A percentile compares a stretch with the other conserved stretches of the same genome.
Conservation (phyloP, 768 basidiomycete species). For the Pisolithus sp. region DNA sequence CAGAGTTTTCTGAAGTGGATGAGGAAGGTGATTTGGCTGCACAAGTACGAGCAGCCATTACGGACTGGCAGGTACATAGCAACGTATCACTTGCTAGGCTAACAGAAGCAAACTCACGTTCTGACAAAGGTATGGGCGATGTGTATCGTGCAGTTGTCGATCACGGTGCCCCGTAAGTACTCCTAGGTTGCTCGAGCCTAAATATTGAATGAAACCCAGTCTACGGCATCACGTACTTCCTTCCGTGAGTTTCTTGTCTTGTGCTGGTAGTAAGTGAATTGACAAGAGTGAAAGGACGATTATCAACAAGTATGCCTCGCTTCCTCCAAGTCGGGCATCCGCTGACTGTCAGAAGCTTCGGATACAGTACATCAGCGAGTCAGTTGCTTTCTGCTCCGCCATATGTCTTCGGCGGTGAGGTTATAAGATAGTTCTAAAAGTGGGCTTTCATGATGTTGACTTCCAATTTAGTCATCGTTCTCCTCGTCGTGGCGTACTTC, state of each 20-base stretch:
- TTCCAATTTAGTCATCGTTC: conserved; percentile 35
- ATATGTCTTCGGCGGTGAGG: conserved; percentile 53
- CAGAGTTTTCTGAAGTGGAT: conserved; percentile 31
- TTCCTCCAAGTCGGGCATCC: background rate
- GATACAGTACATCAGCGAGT: conserved; percentile 45
- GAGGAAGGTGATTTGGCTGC: conserved; percentile 54
- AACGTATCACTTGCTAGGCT: background rate
- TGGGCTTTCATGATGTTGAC: background rate
- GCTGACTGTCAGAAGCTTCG: conserved; percentile 37
- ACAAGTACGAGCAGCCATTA: conserved; percentile 45
- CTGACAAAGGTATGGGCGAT: conserved; percentile 1
- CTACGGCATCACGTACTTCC: conserved; percentile 58
- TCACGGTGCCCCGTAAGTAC: conserved; percentile 50
- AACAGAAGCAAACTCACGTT: background rate
- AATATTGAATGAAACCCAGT: conserved; percentile 30
- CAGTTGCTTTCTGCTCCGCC: conserved; percentile 62
- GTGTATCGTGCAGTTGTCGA: conserved; percentile 46
- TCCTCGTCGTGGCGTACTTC: conserved; percentile 46
- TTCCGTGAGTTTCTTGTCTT: conserved; percentile 36
- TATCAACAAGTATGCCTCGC: background rate
- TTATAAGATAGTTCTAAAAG: conserved; percentile 20
- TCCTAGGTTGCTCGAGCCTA: background rate
- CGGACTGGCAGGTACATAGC: conserved; percentile 54
- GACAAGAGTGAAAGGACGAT: conserved; percentile 1
- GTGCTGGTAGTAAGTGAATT: background rate